Evolutionary conservation across 106 monocot genomes (phyloP).

Genomic region (Allium sativum): DNA sequence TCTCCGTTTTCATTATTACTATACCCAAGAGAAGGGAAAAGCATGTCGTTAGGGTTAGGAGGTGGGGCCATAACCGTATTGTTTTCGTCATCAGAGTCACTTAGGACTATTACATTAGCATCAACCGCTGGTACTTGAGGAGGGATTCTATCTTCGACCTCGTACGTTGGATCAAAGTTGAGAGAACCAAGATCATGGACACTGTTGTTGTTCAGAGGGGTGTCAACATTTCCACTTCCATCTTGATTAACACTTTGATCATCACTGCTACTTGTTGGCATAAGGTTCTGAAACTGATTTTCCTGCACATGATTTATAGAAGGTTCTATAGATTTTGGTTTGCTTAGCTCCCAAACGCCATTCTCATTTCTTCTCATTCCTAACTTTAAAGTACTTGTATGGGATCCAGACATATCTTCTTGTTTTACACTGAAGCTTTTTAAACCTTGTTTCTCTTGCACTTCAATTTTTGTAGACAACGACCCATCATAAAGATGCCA

Average conservation of each 20-base stretch:
- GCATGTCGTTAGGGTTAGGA: constrained; percentile 8
- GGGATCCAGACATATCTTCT: constrained; percentile 46
- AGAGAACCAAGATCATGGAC: constrained; percentile 37
- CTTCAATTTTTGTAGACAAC: constrained; percentile 16
- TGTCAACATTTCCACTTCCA: constrained; percentile 28
- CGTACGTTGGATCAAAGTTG: constrained; percentile 24
- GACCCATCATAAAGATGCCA: constrained; percentile 85
- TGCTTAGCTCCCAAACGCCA: constrained; percentile 39
- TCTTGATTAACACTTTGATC: constrained; percentile 69
- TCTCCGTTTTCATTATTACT: constrained; percentile 23
- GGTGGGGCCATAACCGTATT: constrained; percentile 18
- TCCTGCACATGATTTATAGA: constrained; percentile 24
- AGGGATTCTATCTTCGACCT: constrained; percentile 20
- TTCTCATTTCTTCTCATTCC: constrained; percentile 44
- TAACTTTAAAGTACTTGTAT: constrained; percentile 32
- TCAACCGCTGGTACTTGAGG: constrained; percentile 19
- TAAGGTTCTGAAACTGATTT: constrained; percentile 21
- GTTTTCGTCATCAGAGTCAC: constrained; percentile 76
- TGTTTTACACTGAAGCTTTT: constrained; percentile 34
- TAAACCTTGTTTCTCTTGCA: constrained; percentile 23
- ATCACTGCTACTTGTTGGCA: constrained; percentile 42
- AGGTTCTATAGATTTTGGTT: constrained; percentile 21
- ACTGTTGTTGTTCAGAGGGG: constrained; percentile 45
- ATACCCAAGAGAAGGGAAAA: constrained; percentile 20
- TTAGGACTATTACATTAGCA: constrained; percentile 38